Conservation (phyloP, 352 stramenopile genomes). For the Phytophthora pluvialis region DNA sequence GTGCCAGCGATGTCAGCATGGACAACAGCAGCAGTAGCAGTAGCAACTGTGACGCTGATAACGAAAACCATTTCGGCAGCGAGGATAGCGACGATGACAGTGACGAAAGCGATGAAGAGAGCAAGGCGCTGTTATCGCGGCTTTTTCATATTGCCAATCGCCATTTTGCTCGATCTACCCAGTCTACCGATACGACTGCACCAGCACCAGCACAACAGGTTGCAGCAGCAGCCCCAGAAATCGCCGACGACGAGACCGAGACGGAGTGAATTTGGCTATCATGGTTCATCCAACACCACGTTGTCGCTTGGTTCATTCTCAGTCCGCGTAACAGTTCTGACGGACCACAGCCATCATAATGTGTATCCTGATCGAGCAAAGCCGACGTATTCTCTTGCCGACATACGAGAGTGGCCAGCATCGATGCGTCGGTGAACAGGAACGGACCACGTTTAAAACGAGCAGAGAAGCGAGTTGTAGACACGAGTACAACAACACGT, state of each 20-base stretch:
- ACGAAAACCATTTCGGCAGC: constrained; percentile 24
- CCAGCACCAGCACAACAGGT: background rate
- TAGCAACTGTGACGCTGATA: constrained; percentile 16
- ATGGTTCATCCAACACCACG: too few species aligned
- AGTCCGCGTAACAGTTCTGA: too few species aligned
- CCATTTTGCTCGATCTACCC: background rate
- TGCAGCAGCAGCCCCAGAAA: background rate
- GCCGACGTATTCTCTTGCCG: too few species aligned
- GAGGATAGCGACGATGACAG: constrained; percentile 21
- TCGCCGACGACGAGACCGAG: constrained; percentile 35
- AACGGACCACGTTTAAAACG: too few species aligned
- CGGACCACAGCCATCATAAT: too few species aligned
- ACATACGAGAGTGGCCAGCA: too few species aligned
- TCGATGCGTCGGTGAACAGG: too few species aligned
- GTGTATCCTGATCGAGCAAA: too few species aligned
- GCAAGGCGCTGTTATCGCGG: constrained; percentile 9
- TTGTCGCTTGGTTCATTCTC: too few species aligned
- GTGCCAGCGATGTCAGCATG: constrained; percentile 20
- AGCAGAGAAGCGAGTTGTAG: too few species aligned
- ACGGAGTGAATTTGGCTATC: constrained; percentile 23
- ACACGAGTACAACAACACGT: too few species aligned
- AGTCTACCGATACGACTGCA: constrained; percentile 3
- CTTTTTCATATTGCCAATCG: constrained; percentile 12
- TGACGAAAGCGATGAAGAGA: constrained; percentile 23
- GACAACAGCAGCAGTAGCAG: constrained; percentile 17